Evolutionary conservation across 2,329 filamentous ascomycete genomes (phyloP).

Genomic region (Ophiocordyceps robertsii): DNA sequence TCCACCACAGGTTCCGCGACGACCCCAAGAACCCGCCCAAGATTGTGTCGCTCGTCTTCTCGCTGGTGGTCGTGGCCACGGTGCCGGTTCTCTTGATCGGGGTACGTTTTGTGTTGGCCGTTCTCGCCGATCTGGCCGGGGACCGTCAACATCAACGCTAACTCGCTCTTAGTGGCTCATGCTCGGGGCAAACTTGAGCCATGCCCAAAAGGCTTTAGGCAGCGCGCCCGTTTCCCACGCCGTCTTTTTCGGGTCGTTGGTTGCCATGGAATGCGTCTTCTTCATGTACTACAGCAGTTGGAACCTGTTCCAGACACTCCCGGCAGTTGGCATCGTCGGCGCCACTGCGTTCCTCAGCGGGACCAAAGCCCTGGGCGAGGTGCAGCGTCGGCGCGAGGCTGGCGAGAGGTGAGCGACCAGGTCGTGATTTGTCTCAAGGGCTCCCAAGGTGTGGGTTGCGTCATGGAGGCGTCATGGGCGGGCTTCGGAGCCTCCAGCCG

Average conservation of each 20-base stretch:
- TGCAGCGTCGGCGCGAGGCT: constrained; percentile 74
- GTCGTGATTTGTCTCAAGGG: neutral
- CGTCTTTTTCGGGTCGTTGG: constrained; percentile 74
- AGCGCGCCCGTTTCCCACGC: constrained; percentile 68
- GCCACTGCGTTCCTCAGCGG: constrained; percentile 72
- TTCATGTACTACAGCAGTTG: constrained; percentile 87
- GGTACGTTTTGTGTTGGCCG: constrained; percentile 27
- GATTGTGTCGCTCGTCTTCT: constrained; percentile 67
- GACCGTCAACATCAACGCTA: neutral
- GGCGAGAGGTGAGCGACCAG: constrained; percentile 40
- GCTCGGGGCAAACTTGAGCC: constrained; percentile 71
- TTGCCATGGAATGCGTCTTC: constrained; percentile 83
- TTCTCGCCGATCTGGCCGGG: neutral
- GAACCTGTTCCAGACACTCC: constrained; percentile 84
- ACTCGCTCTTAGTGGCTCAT: constrained; percentile 52
- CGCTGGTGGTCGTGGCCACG: constrained; percentile 56
- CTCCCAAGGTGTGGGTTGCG: neutral
- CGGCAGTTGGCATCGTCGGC: constrained; percentile 54
- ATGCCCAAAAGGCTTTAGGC: constrained; percentile 61
- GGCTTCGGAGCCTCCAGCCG: no score
- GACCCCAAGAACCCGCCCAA: constrained; percentile 72
- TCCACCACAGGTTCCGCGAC: constrained; percentile 77
- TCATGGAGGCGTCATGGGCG: neutral
- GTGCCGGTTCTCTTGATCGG: constrained; percentile 59
- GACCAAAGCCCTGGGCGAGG: constrained; percentile 80